Conservation (phyloP, 106 monocot species). For the Dendrobium huoshanense region DNA sequence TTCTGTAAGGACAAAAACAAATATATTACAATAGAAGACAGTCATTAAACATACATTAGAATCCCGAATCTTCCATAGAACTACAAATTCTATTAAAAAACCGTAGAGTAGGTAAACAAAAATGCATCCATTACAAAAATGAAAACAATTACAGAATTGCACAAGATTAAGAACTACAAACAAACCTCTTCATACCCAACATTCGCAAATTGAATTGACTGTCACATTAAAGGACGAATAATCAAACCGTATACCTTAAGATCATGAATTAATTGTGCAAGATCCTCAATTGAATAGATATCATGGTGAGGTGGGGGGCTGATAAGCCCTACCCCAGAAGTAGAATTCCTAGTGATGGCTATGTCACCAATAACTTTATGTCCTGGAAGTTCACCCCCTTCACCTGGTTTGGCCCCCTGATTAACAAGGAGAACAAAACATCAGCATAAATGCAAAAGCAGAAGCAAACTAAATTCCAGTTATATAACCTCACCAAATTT, state of each 20-base stretch:
- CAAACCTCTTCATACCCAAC: background rate
- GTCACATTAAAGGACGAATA: background rate
- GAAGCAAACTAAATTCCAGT: slow-evolving; percentile 36
- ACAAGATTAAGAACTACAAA: background rate
- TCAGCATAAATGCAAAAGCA: slow-evolving; percentile 10
- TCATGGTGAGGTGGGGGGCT: slow-evolving; percentile 99
- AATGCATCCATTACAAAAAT: background rate
- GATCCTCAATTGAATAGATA: slow-evolving; percentile 98
- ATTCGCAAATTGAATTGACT: background rate
- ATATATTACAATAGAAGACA: background rate
- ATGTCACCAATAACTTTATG: slow-evolving; percentile 98
- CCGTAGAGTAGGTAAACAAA: background rate
- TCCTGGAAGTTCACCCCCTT: slow-evolving; percentile 98
- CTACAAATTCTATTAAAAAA: background rate
- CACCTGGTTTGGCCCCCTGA: slow-evolving; percentile 99
- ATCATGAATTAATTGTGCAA: slow-evolving; percentile 95
- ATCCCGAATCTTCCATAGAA: background rate
- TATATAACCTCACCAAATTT: slow-evolving; percentile 65
- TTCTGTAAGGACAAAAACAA: slow-evolving; percentile 42
- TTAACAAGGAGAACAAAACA: slow-evolving; percentile 4
- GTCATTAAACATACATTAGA: background rate
- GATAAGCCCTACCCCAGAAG: slow-evolving; percentile 94
- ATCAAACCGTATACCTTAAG: slow-evolving; percentile 62
- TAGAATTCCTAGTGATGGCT: slow-evolving; percentile 95
- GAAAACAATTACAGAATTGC: background rate